Conservation (phyloP, 208 protist genomes). For the Trypanosoma theileri region DNA sequence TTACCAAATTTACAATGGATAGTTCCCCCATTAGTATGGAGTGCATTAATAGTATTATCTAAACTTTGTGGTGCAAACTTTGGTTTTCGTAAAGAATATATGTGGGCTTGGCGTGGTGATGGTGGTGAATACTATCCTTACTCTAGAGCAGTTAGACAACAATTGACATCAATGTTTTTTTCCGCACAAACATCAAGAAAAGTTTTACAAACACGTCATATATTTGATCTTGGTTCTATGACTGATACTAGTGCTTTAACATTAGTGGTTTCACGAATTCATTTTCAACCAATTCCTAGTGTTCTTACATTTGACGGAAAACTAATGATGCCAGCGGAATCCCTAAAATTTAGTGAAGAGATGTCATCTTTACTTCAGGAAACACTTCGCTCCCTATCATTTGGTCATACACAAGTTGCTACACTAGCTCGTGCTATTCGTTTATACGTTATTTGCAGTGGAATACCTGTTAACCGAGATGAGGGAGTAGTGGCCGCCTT, state of each 20-base stretch:
- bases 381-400: constrained; percentile 42
- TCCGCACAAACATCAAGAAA: constrained; percentile 22
- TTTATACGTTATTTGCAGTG: constrained; percentile 56
- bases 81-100: constrained; percentile 45
- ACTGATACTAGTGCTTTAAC: constrained; percentile 43
- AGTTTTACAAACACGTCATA: constrained; percentile 31
- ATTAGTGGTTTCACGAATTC: constrained; percentile 37
- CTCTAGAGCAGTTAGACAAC: constrained; percentile 29
- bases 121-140: constrained; percentile 67
- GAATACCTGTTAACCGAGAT: constrained; percentile 31
- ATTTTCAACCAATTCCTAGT: constrained; percentile 75
- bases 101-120: constrained; percentile 73
- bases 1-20: constrained; percentile 77
- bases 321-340: constrained; percentile 11
- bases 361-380: constrained; percentile 13
- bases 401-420: constrained; percentile 47
- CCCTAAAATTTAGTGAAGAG: constrained; percentile 1
- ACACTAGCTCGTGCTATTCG: constrained; percentile 53
- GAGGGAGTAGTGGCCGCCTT: constrained; percentile 44
- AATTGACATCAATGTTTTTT: constrained; percentile 60
- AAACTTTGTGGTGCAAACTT: constrained; percentile 47
- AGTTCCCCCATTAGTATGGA: constrained; percentile 58
- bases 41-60: constrained; percentile 60
- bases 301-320: constrained; percentile 22
- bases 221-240: constrained; percentile 50